Base-by-base conservation (phyloP, 2,329 filamentous ascomycete species). In the Xylariaceae sp. region DNA sequence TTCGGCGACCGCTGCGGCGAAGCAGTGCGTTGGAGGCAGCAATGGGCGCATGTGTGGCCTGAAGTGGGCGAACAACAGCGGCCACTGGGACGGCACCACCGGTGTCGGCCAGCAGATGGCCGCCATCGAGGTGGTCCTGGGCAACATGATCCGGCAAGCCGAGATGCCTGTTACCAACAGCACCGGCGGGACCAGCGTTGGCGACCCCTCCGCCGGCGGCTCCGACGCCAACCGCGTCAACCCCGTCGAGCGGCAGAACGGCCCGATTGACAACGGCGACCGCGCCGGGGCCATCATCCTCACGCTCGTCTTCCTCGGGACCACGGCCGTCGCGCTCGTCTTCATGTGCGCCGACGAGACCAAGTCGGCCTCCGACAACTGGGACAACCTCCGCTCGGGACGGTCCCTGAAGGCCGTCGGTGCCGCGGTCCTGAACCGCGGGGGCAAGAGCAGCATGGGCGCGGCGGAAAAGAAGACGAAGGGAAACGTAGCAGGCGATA, bases 31-130 rank as follows among this genome's bases (percentile, higher is more conserved):
- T 0, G 77, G 75, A 17, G 76, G 75, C 12, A 43, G 51, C 17
- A 76, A 75, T 40, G 64, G 68, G 3, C 67, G 66, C 17, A 68
- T 76, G 64, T 82, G 76, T 45, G 74, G 77, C 7, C 55, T 76
- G 33, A 69, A 69, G 38, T 82, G 77, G 76, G 68, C 67, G 29
- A 63, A 68, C 33, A 59, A 65, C 36, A 54, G 52, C 5, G 61
- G 57, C 1, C 55, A 56, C 7, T 82, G 70, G 56, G 77, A 83
- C 51, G 72, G 74, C 16, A 65, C 63, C 2, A 68, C 64, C 5
- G 80, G 79, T 5, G 70, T 83, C 2, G 80, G 80, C 5, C 77
- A 83, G 53, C 78, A 83, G 56, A 84, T 85, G 80, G 68, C 74
- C 2, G 77, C 74, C 3, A 61, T 84, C 53, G 76, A 83, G 48